Conservation (phyloP, 192 early-diverging fungal species). For the Geranomyces michiganensis region DNA sequence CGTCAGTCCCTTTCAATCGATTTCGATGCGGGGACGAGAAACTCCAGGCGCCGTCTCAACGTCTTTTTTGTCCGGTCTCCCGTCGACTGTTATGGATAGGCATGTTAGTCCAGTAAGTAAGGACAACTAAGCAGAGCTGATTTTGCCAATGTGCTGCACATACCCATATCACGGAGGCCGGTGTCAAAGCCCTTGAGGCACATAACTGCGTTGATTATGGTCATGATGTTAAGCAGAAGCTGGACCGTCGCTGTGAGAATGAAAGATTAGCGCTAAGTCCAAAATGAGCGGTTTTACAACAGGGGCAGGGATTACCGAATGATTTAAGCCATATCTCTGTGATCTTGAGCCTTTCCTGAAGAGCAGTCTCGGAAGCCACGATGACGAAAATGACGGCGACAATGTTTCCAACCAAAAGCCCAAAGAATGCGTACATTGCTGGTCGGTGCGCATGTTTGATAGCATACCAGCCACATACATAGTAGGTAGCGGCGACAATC, state of each 20-base stretch:
- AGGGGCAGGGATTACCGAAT: slow-evolving; percentile 21
- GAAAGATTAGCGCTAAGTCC: neutral
- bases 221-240: slow-evolving; percentile 30
- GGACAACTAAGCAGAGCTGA: no score
- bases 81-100: no score
- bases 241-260: slow-evolving; percentile 30
- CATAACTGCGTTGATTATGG: slow-evolving; percentile 20
- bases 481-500: slow-evolving; percentile 11
- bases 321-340: slow-evolving; percentile 27
- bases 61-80: neutral
- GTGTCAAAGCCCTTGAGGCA: slow-evolving; percentile 35
- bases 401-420: slow-evolving; percentile 22
- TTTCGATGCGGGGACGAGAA: slow-evolving; percentile 10
- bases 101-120: no score
- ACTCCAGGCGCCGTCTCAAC: neutral
- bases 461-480: slow-evolving; percentile 35
- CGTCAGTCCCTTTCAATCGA: no score
- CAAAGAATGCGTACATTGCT: slow-evolving; percentile 35
- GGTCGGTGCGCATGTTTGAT: slow-evolving; percentile 26
- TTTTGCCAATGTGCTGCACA: neutral
- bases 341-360: neutral
- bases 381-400: slow-evolving; percentile 33
- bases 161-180: slow-evolving; percentile 39
- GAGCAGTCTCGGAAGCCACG: neutral
- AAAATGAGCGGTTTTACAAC: neutral